These are phyloP conservation scores for Rhododendron vialii DNA, from an alignment of 148 eudicot species.

Conservation along the genomic window DNA sequence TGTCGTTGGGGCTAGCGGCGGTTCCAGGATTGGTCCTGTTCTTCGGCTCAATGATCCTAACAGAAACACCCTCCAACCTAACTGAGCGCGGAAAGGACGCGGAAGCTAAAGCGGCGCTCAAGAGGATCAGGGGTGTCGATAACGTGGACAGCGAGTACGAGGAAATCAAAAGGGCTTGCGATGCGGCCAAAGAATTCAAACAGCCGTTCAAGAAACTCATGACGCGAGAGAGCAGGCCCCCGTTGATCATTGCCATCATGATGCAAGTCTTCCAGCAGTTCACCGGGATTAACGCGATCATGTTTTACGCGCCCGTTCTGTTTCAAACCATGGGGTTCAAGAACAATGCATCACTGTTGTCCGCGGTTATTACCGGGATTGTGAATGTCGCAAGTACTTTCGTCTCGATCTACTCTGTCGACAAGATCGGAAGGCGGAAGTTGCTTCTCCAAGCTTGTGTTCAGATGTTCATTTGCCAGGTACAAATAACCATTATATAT, in stretches of 20 bases:
- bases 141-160: constrained; percentile 36
- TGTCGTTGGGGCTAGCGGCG: constrained; percentile 47
- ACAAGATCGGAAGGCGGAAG: constrained; percentile 45
- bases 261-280: constrained; percentile 59
- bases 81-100: constrained; percentile 28
- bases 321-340: constrained; percentile 57
- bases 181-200: constrained; percentile 23
- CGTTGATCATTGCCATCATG: constrained; percentile 24
- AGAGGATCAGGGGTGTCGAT: constrained; percentile 39
- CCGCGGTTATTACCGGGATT: constrained; percentile 46
- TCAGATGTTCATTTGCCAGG: constrained; percentile 56
- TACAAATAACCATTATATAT: neutral
- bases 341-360: constrained; percentile 36
- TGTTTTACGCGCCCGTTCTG: constrained; percentile 59
- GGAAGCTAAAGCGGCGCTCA: constrained; percentile 24
- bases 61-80: constrained; percentile 49
- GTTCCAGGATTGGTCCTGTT: constrained; percentile 39
- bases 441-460: constrained; percentile 51
- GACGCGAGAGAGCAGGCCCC: constrained; percentile 32
- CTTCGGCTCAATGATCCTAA: constrained; percentile 42
- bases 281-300: constrained; percentile 63
- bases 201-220: constrained; percentile 41
- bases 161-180: constrained; percentile 34
- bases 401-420: constrained; percentile 46
- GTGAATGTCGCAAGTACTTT: constrained; percentile 46